Base-by-base conservation (phyloP, 257 asterid species). In the Coffea canephora region DNA sequence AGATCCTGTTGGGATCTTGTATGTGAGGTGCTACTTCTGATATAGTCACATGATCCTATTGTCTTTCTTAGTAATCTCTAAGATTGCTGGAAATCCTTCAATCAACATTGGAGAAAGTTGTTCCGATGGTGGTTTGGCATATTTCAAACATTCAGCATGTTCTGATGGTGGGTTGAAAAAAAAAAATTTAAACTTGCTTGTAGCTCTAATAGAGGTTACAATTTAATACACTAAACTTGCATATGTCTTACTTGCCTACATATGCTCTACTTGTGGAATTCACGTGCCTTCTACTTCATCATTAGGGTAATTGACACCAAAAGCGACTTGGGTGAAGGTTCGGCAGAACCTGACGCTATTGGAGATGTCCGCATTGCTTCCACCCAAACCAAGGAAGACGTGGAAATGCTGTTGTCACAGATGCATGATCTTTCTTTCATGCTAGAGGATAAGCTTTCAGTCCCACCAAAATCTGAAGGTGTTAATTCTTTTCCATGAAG, bases 371-470 rank as follows among this genome's bases (percentile, higher is more conserved):
- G 34, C 21, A 77, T 16, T 82, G 65, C 66, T n/a, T 48, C 78
- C 7, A 46, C 48, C 39, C 72, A 76, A 78, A 27, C 80, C 19
- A 82, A 71, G 27, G 80, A 80, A 50, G 85, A 76, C 50, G 77
- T 77, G 41, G 69, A 84, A 52, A 67, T 74, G 77, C 57, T 84
- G 78, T 65, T 86, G 77, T 88, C 82, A 0, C 81, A 82, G 87
- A 88, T 82, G 87, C 91, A 82, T 74, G 89, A 88, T 84, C 91
- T 88, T 67, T 82, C 91, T 52, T 88, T 88, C 78, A 86, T 88
- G 91, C 88, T 88, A 31, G 85, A 84, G 19, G 59, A 68, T 71
- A 80, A 78, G 49, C 87, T 86, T 16, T 82, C 87, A 54, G 27
- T 84, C 23, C 91, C 91, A 61, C 67, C 88, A 19, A 84, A 84